A percentile compares a stretch with the other conserved stretches of the same genome.
phyloP scores from a whole-genome alignment of 768 basidiomycete species.

The Boletus rex-veris region DNA sequence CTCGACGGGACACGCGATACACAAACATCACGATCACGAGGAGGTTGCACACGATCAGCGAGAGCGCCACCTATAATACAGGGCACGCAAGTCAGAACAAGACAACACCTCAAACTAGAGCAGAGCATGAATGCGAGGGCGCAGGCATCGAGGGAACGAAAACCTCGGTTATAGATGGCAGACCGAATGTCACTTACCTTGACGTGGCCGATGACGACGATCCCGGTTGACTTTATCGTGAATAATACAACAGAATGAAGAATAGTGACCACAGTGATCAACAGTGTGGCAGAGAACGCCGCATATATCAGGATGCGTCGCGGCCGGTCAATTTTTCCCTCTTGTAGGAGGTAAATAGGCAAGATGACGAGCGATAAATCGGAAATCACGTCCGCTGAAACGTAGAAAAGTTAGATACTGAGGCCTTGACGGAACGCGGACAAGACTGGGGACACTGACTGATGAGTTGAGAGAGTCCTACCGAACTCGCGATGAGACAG shows the following conservation, averaged over 20 bases:
- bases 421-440: too few species aligned
- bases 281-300: conserved; percentile 19
- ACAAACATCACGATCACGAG: conserved; percentile 26
- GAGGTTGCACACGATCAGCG: conserved; percentile 24
- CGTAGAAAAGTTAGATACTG: too few species aligned
- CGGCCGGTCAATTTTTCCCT: not conserved
- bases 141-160: too few species aligned
- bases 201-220: conserved; percentile 22
- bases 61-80: conserved; percentile 17
- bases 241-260: conserved; percentile 15
- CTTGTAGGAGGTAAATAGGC: conserved; percentile 13
- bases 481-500: conserved; percentile 1
- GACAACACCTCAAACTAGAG: too few species aligned
- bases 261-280: conserved; percentile 20
- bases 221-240: not conserved
- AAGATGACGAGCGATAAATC: conserved; percentile 18
- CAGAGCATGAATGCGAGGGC: too few species aligned
- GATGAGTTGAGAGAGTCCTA: conserved; percentile 19
- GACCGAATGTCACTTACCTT: conserved; percentile 14
- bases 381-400: conserved; percentile 19
- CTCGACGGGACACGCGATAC: conserved; percentile 11
- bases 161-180: not conserved
- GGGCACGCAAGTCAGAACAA: not conserved
- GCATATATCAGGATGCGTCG: conserved; percentile 19
- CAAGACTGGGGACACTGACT: conserved; percentile 10